Percentiles rank a stretch among this genome's conserved stretches.
phyloP scores from a whole-genome alignment of 1,284 basidiomycete species.

The Melampsora americana region DNA sequence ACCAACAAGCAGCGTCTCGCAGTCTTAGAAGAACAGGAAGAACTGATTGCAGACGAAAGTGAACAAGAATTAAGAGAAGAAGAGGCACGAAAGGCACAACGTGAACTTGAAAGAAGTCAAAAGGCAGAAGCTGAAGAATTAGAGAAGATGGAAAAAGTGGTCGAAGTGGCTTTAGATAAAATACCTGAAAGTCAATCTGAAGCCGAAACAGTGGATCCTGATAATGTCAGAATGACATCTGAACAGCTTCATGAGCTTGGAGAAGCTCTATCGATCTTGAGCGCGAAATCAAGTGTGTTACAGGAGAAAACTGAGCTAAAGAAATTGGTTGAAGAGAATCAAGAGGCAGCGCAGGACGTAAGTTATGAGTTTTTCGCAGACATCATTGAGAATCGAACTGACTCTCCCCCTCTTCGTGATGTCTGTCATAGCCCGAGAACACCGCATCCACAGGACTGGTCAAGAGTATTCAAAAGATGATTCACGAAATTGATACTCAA shows the following conservation, averaged over 20 bases:
- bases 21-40: slow-evolving; percentile 95
- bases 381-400: no score
- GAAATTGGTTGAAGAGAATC: slow-evolving; percentile 84
- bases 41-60: slow-evolving; percentile 97
- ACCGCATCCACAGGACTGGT: slow-evolving; percentile 66
- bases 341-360: slow-evolving; percentile 62
- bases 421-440: slow-evolving; percentile 27
- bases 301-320: slow-evolving; percentile 92
- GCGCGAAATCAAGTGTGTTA: slow-evolving; percentile 91
- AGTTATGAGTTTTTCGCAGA: no score
- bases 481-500: slow-evolving; percentile 91
- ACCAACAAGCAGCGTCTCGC: slow-evolving; percentile 98
- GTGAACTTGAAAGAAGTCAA: slow-evolving; percentile 42
- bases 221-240: slow-evolving; percentile 88
- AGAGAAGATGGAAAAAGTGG: slow-evolving; percentile 40
- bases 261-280: slow-evolving; percentile 84
- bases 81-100: slow-evolving; percentile 49
- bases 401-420: no score
- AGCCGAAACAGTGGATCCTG: slow-evolving; percentile 55
- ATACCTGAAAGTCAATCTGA: slow-evolving; percentile 4
- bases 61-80: slow-evolving; percentile 71
- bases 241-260: slow-evolving; percentile 93
- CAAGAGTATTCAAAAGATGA: slow-evolving; percentile 91
- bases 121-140: slow-evolving; percentile 43
- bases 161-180: slow-evolving; percentile 45